These are phyloP conservation scores for Magnaporthiopsis incrustans DNA, from an alignment of 2,329 filamentous ascomycete genomes.

Conservation along the genomic window DNA sequence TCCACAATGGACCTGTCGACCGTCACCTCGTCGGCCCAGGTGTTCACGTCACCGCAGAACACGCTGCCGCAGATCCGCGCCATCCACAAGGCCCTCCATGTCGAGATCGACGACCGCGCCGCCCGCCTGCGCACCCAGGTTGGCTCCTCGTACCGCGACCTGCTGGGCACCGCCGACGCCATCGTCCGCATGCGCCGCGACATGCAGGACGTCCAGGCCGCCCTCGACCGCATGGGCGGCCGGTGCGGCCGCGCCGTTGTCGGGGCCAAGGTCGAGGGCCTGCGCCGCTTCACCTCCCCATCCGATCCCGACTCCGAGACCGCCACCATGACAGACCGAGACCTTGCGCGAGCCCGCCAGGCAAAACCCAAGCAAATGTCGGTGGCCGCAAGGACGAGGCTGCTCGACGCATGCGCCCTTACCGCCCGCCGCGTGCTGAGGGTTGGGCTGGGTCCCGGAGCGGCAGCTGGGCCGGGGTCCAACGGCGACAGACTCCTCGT, in stretches of 20 bases:
- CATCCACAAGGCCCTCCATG: constrained; percentile 52
- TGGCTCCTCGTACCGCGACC: constrained; percentile 69
- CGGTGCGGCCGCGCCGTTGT: constrained; percentile 68
- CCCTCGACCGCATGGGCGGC: constrained; percentile 63
- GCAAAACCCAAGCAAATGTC: not conserved
- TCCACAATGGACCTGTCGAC: constrained; percentile 36
- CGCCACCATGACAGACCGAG: not conserved
- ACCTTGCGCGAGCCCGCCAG: constrained; percentile 8
- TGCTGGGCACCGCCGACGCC: constrained; percentile 86
- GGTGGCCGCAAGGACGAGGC: constrained; percentile 34
- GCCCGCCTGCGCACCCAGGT: constrained; percentile 55
- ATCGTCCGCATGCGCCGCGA: constrained; percentile 83
- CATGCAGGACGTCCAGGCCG: constrained; percentile 65
- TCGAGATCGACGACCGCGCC: constrained; percentile 54
- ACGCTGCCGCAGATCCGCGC: constrained; percentile 57
- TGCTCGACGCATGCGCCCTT: constrained; percentile 44
- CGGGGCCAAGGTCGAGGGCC: constrained; percentile 51
- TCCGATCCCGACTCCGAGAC: constrained; percentile 14
- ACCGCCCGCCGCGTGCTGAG: constrained; percentile 41
- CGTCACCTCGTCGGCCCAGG: constrained; percentile 41
- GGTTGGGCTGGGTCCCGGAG: constrained; percentile 23
- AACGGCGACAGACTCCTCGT: constrained; percentile 43
- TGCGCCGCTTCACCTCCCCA: constrained; percentile 37
- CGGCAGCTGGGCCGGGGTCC: constrained; percentile 18
- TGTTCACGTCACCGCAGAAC: constrained; percentile 43